These are phyloP conservation scores for Mesembryanthemum crystallinum DNA, from an alignment of 148 eudicot species.

Conservation along the genomic window DNA sequence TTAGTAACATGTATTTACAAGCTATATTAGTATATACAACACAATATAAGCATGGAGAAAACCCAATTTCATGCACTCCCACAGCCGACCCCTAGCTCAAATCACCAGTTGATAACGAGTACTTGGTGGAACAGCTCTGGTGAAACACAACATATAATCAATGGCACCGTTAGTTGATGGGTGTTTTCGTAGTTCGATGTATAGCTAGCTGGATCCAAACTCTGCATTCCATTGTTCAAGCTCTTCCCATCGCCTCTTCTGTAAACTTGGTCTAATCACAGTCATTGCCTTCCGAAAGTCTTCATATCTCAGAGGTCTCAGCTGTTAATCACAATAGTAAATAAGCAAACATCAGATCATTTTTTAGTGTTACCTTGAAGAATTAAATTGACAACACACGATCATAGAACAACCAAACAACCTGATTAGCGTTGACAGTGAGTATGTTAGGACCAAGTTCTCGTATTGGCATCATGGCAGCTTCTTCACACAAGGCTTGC, in stretches of 20 bases:
- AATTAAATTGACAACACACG: constrained; percentile 2
- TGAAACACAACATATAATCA: background rate
- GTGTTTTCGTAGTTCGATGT: no score
- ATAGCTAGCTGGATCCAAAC: constrained; percentile 68
- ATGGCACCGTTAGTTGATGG: constrained; percentile 23
- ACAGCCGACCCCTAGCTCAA: background rate
- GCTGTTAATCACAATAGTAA: constrained; percentile 48
- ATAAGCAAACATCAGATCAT: background rate
- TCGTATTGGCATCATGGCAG: constrained; percentile 98
- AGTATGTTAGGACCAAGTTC: constrained; percentile 92
- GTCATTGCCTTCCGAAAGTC: constrained; percentile 81
- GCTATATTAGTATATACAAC: no score
- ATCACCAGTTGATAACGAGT: background rate
- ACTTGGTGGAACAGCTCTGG: no score
- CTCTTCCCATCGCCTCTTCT: constrained; percentile 90
- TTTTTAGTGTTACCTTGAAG: background rate
- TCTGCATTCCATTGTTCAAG: constrained; percentile 83
- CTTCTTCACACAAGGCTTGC: constrained; percentile 98
- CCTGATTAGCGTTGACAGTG: constrained; percentile 82
- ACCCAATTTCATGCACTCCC: background rate
- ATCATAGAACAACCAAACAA: constrained; percentile 10
- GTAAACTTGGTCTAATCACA: constrained; percentile 82
- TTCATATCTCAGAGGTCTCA: constrained; percentile 61
- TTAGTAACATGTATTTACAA: no score
- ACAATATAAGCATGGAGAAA: no score